phyloP scores from a whole-genome alignment of 2,329 filamentous ascomycete genomes.

The Periglandula ipomoeae region DNA sequence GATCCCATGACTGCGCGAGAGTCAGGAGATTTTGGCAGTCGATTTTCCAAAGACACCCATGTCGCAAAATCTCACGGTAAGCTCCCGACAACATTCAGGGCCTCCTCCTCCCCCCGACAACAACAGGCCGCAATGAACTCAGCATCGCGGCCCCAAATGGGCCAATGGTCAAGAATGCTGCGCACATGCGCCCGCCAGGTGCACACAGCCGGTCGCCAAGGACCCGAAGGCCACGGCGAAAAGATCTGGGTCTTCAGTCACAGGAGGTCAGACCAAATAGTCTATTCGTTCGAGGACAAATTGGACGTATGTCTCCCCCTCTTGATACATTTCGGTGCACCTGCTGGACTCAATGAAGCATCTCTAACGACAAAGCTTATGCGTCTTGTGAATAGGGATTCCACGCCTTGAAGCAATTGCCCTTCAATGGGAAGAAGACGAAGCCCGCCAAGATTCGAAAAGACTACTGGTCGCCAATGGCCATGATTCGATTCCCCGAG shows the following conservation, averaged over 20 bases:
- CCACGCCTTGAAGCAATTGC: slow-evolving; percentile 45
- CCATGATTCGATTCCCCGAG: slow-evolving; percentile 47
- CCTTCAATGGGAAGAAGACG: slow-evolving; percentile 60
- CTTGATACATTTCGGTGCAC: too few species aligned
- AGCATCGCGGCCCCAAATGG: slow-evolving; percentile 24
- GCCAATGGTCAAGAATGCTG: slow-evolving; percentile 33
- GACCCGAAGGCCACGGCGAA: slow-evolving; percentile 40
- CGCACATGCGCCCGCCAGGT: slow-evolving; percentile 33
- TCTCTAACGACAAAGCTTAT: too few species aligned
- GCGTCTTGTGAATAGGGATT: slow-evolving; percentile 20
- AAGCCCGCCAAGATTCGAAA: slow-evolving; percentile 54
- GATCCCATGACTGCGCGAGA: slow-evolving; percentile 17
- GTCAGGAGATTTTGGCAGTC: neutral
- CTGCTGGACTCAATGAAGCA: too few species aligned
- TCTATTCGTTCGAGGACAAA: slow-evolving; percentile 40
- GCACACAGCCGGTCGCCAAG: slow-evolving; percentile 19
- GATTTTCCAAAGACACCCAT: slow-evolving; percentile 11
- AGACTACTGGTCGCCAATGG: slow-evolving; percentile 57
- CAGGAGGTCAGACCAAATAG: slow-evolving; percentile 38
- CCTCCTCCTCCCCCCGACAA: slow-evolving; percentile 3
- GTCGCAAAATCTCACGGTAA: neutral
- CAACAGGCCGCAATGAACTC: slow-evolving; percentile 27
- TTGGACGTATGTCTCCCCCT: slow-evolving; percentile 33
- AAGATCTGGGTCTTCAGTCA: slow-evolving; percentile 48
- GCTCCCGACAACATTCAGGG: neutral